Evolutionary conservation across 768 basidiomycete genomes (phyloP), one percentile per base, ranked within the genome.

Genomic region (Pisolithus microcarpus): DNA sequence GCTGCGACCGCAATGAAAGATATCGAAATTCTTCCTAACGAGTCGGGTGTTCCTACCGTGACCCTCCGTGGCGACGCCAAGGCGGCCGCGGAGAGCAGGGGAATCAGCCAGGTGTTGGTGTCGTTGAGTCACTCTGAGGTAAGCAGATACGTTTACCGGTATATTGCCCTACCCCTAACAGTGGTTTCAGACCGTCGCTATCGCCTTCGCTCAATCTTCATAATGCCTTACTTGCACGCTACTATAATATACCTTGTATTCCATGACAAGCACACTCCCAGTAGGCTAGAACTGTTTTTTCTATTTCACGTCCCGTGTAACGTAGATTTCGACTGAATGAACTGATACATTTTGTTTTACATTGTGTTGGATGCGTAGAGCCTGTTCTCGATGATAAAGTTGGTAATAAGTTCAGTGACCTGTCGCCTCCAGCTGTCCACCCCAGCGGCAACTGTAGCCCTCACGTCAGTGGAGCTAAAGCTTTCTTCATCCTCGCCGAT

Each of bases 1-100:
- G 95, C 94, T 10, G 89, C 81, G 6, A 94, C 96, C 16, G 76
- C 86, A n/a, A 85, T 98, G 86, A 89, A 89, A 70, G 94, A 98
- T 57, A 98, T 99, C 53, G 96, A 98, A 69, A 93, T 98, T 60
- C 74, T 95, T 52, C 84, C 87, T 43, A 79, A 85, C 61, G 73
- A 75, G 39, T 74, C 76, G n/a, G 94, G 94, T 23, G 87, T 75
- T 19, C 95, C 95, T 2, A 76, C 74, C 9, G 89, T 95, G 37
- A 71, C 60, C 49, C 76, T 94, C 19, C 82, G 87, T 58, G 90
- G 89, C 6, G 87, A 92, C 42, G 93, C 91, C 28, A 75, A 84
- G 65, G 65, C 70, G 2, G 83, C 84, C 50, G 94, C 93, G 37
- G 71, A 76, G 9, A 74, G 70, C 43, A 87, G 85, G 72, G 84